These are phyloP conservation scores for Yarrowia sp. DNA, from an alignment of 805 yeast species.

Conservation along the genomic window DNA sequence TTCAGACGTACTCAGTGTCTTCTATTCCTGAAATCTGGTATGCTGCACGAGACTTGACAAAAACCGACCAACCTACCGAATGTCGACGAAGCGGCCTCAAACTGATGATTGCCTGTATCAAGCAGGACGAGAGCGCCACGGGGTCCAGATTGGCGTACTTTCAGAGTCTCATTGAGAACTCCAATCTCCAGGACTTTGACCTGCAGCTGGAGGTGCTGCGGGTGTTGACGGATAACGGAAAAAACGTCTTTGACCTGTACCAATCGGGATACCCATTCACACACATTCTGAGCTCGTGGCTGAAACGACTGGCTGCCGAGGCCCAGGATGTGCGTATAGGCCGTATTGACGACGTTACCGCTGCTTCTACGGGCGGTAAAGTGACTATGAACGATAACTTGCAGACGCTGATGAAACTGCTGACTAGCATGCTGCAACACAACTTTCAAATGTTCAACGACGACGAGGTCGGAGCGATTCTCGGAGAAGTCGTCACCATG, in stretches of 20 bases:
- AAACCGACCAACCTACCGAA: conserved; percentile 48
- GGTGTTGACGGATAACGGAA: conserved; percentile 60
- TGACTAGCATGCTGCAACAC: conserved; percentile 57
- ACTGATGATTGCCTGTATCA: conserved; percentile 63
- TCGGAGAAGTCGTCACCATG: conserved; percentile 52
- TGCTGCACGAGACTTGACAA: conserved; percentile 62
- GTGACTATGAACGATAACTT: conserved; percentile 46
- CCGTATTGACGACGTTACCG: conserved; percentile 45
- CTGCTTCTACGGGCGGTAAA: conserved; percentile 45
- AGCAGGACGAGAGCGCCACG: conserved; percentile 58
- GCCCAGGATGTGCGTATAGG: conserved; percentile 48
- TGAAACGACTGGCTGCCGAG: conserved; percentile 48
- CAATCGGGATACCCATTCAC: conserved; percentile 56
- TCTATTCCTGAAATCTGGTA: conserved; percentile 81
- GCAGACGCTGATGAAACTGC: conserved; percentile 51
- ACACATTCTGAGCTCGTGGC: conserved; percentile 52
- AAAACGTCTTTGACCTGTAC: conserved; percentile 59
- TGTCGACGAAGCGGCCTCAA: conserved; percentile 59
- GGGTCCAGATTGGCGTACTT: conserved; percentile 64
- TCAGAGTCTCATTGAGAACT: conserved; percentile 61
- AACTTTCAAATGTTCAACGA: conserved; percentile 58
- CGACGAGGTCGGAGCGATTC: conserved; percentile 49
- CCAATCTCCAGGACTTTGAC: conserved; percentile 60
- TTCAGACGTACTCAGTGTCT: conserved; percentile 61
- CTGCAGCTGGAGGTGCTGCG: conserved; percentile 58